Conservation (phyloP, 2,329 filamentous ascomycete genomes). For the Talaromyces albobiverticillius region DNA sequence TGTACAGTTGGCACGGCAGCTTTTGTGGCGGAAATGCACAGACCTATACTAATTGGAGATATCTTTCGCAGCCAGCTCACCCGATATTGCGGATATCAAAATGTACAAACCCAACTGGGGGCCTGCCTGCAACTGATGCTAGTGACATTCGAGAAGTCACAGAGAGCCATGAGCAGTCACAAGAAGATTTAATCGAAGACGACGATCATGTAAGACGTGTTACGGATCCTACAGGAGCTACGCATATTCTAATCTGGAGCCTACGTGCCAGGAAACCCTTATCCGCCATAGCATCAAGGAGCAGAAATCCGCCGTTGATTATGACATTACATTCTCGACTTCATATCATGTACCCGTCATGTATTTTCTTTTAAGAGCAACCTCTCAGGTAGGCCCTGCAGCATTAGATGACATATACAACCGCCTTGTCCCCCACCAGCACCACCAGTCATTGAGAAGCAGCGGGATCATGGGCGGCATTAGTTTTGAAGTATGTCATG, state of each 20-base stretch:
- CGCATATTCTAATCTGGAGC: slow-evolving; percentile 8
- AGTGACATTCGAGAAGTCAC: slow-evolving; percentile 3
- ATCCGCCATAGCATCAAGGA: slow-evolving; percentile 29
- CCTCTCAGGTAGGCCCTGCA: slow-evolving; percentile 55
- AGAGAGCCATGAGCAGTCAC: slow-evolving; percentile 16
- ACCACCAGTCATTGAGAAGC: slow-evolving; percentile 59
- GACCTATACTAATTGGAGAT: slow-evolving; percentile 3
- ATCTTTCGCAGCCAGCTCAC: slow-evolving; percentile 22
- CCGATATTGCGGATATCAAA: slow-evolving; percentile 30
- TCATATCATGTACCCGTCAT: slow-evolving; percentile 73
- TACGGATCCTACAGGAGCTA: not conserved
- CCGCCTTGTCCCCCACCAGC: slow-evolving; percentile 65
- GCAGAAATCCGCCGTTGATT: slow-evolving; percentile 51
- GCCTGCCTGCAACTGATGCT: not conserved
- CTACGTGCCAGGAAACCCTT: slow-evolving; percentile 38
- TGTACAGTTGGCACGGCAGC: slow-evolving; percentile 1
- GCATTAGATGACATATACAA: slow-evolving; percentile 69
- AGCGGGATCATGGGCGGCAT: slow-evolving; percentile 69
- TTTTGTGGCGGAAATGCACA: not conserved
- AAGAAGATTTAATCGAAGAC: slow-evolving; percentile 24
- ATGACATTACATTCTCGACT: slow-evolving; percentile 72
- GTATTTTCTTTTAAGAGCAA: slow-evolving; percentile 67
- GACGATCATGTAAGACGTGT: slow-evolving; percentile 27
- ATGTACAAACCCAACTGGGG: slow-evolving; percentile 16
- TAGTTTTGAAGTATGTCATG: slow-evolving; percentile 63